A percentile compares a stretch with the other conserved stretches of the same genome.
Evolutionary conservation across 352 stramenopile species (phyloP).

Genomic region (Pythium apleroticum): DNA sequence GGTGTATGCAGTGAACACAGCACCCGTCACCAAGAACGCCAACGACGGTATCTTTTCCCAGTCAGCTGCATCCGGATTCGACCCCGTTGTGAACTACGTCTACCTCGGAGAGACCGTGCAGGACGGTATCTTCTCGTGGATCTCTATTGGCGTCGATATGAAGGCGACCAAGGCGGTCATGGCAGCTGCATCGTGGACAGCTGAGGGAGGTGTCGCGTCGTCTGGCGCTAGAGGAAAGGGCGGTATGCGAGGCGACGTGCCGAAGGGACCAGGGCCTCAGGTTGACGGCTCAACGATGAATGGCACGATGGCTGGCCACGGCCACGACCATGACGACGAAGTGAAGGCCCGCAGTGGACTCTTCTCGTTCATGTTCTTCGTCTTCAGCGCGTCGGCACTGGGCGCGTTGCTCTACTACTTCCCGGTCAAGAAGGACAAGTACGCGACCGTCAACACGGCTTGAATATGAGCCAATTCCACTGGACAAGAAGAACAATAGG

Average conservation of each 20-base stretch:
- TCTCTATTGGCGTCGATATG: slow-evolving; percentile 35
- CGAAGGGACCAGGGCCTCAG: neutral
- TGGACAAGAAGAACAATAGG: no score
- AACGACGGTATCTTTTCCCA: slow-evolving; percentile 29
- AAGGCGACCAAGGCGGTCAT: slow-evolving; percentile 23
- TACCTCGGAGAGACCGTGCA: slow-evolving; percentile 30
- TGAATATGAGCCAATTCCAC: no score
- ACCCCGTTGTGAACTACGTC: slow-evolving; percentile 37
- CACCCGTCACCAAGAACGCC: slow-evolving; percentile 25
- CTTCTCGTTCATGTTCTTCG: slow-evolving; percentile 12
- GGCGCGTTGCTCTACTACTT: slow-evolving; percentile 10
- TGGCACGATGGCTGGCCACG: neutral
- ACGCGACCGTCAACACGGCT: slow-evolving; percentile 1
- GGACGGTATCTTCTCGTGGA: slow-evolving; percentile 36
- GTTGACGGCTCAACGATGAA: neutral
- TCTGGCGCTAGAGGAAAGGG: neutral
- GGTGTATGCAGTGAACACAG: neutral
- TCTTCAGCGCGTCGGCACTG: slow-evolving; percentile 4
- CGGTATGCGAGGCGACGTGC: neutral
- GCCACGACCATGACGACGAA: neutral
- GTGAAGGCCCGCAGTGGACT: neutral
- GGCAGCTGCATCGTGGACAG: slow-evolving; percentile 23
- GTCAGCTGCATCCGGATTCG: slow-evolving; percentile 24
- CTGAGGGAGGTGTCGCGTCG: slow-evolving; percentile 10
- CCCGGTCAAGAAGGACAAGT: slow-evolving; percentile 8